Evolutionary conservation across 2,329 filamentous ascomycete species (phyloP), one percentile per base, ranked within the genome.

Genomic region (Aureobasidium lini): DNA sequence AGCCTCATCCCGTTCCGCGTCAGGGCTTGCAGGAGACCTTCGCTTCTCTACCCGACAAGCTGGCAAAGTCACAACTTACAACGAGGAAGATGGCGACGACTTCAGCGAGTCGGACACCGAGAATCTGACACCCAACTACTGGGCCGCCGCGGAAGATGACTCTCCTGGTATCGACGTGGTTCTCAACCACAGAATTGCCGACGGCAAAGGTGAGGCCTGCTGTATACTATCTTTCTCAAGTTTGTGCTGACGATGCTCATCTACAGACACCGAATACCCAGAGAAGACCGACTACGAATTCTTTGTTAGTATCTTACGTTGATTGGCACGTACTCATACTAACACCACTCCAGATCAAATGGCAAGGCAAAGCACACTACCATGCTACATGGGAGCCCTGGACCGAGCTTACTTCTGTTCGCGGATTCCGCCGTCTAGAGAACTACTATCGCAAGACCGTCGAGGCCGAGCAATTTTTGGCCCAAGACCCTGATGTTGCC

Each of bases 311-410:
- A 42, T 46, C 5, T 37, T 42, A 50, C 54, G 2, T 56, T 44
- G 54, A 15, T 39, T 42, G n/a, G 16, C 28, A 6, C 8, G 39
- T 15, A 10, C 15, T n/a, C 31, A n/a, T 57, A 64, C 66, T 70
- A 50, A 70, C 63, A 52, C 49, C 37, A 50, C 16, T 81, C 66
- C 83, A 87, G 73, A 91, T 99, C 74, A 99, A 99, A 77, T 99
- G 95, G 94, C 90, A 96, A 73, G 90, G 87, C 65, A 90, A 91
- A 73, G 95, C 94, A 10, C 91, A 99, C 71, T 86, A 95, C 66
- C 94, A 99, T 76, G 89, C 95, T 60, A 95, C 91, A 0, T 99
- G 94, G 93, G 92, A 97, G 73, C 86, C 85, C 0, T 86, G 87
- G 61, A 85, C 89, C 59, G 82, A 79, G 18, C 82, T 96, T 31